A percentile compares a stretch with the other conserved stretches of the same genome.
phyloP scores from a whole-genome alignment of 768 basidiomycete species.

The Russula sp. region DNA sequence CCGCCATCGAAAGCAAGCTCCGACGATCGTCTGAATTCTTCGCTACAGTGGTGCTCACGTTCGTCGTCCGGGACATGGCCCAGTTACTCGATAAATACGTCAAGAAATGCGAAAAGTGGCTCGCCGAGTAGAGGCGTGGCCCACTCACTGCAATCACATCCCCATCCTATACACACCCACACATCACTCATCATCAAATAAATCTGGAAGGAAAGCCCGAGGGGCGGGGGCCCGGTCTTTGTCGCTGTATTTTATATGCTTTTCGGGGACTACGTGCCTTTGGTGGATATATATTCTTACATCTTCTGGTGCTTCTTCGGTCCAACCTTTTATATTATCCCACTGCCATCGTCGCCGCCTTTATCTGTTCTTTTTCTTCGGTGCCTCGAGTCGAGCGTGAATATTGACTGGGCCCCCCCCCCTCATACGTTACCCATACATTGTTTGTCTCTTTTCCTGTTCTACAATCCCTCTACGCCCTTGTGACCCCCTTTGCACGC shows the following conservation, averaged over 20 bases:
- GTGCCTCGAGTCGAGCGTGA: not conserved
- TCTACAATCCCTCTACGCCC: slow-evolving; percentile 4
- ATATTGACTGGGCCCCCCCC: not conserved
- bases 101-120: slow-evolving; percentile 90
- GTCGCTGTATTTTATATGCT: slow-evolving; percentile 30
- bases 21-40: slow-evolving; percentile 88
- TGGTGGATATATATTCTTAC: slow-evolving; percentile 23
- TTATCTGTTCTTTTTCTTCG: slow-evolving; percentile 1
- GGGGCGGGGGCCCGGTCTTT: slow-evolving; percentile 1
- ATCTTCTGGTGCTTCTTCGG: slow-evolving; percentile 25
- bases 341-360: not conserved
- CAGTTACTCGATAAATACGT: slow-evolving; percentile 87
- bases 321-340: slow-evolving; percentile 25
- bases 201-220: slow-evolving; percentile 4
- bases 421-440: slow-evolving; percentile 13
- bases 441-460: slow-evolving; percentile 5
- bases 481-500: slow-evolving; percentile 15
- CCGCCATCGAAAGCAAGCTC: slow-evolving; percentile 63
- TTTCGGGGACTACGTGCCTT: slow-evolving; percentile 26
- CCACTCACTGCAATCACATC: not conserved
- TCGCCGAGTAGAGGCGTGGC: slow-evolving; percentile 50
- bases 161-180: not conserved
- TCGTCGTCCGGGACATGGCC: slow-evolving; percentile 83
- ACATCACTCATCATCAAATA: not conserved
- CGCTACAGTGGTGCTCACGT: slow-evolving; percentile 78